A percentile compares a stretch with the other conserved stretches of the same genome.
Evolutionary conservation across 495 filamentous ascomycete genomes (phyloP).

Genomic region (Lasiosphaeria ovina): DNA sequence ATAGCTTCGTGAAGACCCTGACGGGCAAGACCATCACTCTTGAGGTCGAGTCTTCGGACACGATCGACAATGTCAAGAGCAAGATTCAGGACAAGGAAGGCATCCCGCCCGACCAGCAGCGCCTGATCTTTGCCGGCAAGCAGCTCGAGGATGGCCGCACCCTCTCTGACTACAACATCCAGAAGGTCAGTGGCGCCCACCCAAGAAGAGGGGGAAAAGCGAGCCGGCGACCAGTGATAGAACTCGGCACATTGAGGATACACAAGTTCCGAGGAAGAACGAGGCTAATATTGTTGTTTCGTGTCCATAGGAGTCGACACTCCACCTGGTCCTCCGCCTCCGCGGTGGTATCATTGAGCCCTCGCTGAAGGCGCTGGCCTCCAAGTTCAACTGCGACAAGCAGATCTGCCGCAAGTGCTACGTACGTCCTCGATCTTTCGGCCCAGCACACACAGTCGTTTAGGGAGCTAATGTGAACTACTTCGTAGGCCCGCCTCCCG

Average conservation of each 20-base stretch:
- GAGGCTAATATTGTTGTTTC: conserved; percentile 1
- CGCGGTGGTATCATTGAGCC: conserved; percentile 99
- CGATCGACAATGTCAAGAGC: conserved; percentile 96
- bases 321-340: conserved; percentile 98
- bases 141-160: conserved; percentile 99
- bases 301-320: conserved; percentile 81
- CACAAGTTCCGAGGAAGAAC: neutral
- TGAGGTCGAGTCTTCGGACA: conserved; percentile 98
- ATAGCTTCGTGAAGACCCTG: conserved; percentile 94
- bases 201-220: neutral
- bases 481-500: conserved; percentile 79
- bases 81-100: conserved; percentile 99
- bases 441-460: neutral
- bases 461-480: neutral
- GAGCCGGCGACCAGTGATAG: no score
- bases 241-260: no score
- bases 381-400: conserved; percentile 99
- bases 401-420: conserved; percentile 99
- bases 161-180: conserved; percentile 99
- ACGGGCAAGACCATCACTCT: conserved; percentile 99
- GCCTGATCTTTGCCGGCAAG: conserved; percentile 99
- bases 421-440: conserved; percentile 51
- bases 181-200: conserved; percentile 70
- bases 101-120: conserved; percentile 98
- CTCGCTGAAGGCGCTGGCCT: conserved; percentile 94